These are phyloP conservation scores for Gorgonomyces haynaldii DNA, from an alignment of 192 early-diverging fungal species.

Conservation along the genomic window DNA sequence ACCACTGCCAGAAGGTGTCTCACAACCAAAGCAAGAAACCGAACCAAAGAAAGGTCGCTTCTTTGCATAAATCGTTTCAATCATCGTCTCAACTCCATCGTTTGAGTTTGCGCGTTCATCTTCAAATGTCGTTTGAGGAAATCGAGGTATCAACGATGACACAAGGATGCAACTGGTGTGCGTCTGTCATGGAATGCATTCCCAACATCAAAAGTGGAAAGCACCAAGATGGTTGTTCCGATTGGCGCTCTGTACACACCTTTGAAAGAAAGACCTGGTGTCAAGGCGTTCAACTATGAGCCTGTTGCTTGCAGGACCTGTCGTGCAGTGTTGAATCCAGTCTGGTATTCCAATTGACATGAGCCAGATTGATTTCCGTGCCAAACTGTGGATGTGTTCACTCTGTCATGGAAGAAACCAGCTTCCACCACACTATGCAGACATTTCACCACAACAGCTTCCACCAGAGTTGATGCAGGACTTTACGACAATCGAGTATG, in stretches of 20 bases:
- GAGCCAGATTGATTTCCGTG: slow-evolving; percentile 92
- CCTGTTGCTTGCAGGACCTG: slow-evolving; percentile 97
- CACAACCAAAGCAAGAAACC: slow-evolving; percentile 2
- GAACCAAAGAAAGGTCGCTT: slow-evolving; percentile 1
- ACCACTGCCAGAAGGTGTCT: slow-evolving; percentile 19
- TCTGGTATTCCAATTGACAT: slow-evolving; percentile 52
- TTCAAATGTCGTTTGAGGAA: slow-evolving; percentile 8
- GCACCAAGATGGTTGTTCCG: slow-evolving; percentile 89
- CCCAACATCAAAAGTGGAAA: slow-evolving; percentile 84
- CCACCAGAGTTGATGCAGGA: slow-evolving; percentile 84
- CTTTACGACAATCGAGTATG: slow-evolving; percentile 96
- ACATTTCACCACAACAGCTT: slow-evolving; percentile 83
- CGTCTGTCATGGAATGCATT: slow-evolving; percentile 97
- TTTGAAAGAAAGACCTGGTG: slow-evolving; percentile 79
- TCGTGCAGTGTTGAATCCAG: slow-evolving; percentile 91
- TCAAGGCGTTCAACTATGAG: slow-evolving; percentile 84
- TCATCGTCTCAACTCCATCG: not conserved
- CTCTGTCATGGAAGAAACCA: slow-evolving; percentile 95
- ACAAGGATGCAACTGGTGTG: slow-evolving; percentile 87
- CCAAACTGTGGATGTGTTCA: slow-evolving; percentile 97
- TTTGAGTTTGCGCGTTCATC: not conserved
- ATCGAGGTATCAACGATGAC: slow-evolving; percentile 2
- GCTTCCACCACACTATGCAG: slow-evolving; percentile 94
- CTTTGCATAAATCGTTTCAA: not conserved
- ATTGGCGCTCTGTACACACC: slow-evolving; percentile 88